Percentiles rank a stretch among this genome's conserved stretches.
Evolutionary conservation across 768 basidiomycete genomes (phyloP).

Genomic region (Daedalea quercina): DNA sequence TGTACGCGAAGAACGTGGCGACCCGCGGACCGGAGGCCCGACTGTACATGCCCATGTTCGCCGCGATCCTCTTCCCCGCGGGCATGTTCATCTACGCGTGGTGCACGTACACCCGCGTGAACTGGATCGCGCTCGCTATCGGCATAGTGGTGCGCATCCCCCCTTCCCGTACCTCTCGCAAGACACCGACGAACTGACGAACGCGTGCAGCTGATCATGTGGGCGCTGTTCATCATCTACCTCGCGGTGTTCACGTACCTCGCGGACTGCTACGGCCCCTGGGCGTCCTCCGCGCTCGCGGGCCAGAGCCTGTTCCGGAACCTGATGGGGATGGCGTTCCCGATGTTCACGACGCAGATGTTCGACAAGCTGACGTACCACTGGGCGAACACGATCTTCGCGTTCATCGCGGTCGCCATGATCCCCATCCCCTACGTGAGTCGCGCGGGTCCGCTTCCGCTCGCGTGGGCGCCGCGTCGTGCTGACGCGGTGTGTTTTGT

Average conservation of each 20-base stretch:
- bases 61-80: slow-evolving; percentile 44
- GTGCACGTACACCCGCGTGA: slow-evolving; percentile 46
- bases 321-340: slow-evolving; percentile 36
- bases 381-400: slow-evolving; percentile 42
- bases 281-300: slow-evolving; percentile 49
- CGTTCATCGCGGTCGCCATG: slow-evolving; percentile 34
- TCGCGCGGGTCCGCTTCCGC: slow-evolving; percentile 1
- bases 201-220: slow-evolving; percentile 30
- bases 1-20: slow-evolving; percentile 20
- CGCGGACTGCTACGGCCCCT: slow-evolving; percentile 42
- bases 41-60: slow-evolving; percentile 49
- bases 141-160: slow-evolving; percentile 32
- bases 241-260: slow-evolving; percentile 41
- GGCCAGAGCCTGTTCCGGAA: slow-evolving; percentile 45
- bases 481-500: neutral
- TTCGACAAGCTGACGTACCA: slow-evolving; percentile 39
- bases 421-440: slow-evolving; percentile 38
- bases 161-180: neutral
- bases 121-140: slow-evolving; percentile 56
- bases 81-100: slow-evolving; percentile 74
- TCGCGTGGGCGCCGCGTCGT: neutral
- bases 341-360: slow-evolving; percentile 43
- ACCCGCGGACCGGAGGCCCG: slow-evolving; percentile 49
- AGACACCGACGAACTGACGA: neutral
- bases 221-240: slow-evolving; percentile 34